These are phyloP conservation scores for Allium fistulosum DNA, from an alignment of 106 monocot species.

Conservation along the genomic window DNA sequence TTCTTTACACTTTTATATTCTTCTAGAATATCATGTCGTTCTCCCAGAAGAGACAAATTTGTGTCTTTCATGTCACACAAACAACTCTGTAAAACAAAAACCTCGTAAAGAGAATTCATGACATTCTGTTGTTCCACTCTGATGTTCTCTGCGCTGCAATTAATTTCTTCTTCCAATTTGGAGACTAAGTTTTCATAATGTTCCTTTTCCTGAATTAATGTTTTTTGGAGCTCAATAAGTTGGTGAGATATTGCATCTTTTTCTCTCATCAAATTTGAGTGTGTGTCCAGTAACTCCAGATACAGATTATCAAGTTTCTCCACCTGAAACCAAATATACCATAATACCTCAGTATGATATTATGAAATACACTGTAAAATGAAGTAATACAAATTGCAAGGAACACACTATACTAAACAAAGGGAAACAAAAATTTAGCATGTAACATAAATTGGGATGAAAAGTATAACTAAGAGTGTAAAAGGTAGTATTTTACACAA, in stretches of 20 bases:
- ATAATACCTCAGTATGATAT: too few relatives aligned
- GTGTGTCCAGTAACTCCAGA: slow-evolving; percentile 23
- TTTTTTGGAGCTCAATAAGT: slow-evolving; percentile 26
- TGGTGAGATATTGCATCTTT: slow-evolving; percentile 22
- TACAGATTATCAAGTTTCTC: slow-evolving; percentile 28
- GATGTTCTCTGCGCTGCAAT: not conserved
- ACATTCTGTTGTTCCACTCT: slow-evolving; percentile 9
- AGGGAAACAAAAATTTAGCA: too few relatives aligned
- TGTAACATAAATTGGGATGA: too few relatives aligned
- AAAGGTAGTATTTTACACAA: too few relatives aligned
- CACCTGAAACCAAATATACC: slow-evolving; percentile 11
- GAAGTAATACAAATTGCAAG: too few relatives aligned
- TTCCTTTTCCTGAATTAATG: slow-evolving; percentile 19
- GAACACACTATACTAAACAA: too few relatives aligned
- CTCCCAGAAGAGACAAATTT: slow-evolving; percentile 5
- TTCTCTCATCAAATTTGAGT: slow-evolving; percentile 23
- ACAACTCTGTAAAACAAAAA: slow-evolving; percentile 13
- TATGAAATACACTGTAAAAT: too few relatives aligned
- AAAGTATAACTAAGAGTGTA: too few relatives aligned
- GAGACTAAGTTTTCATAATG: slow-evolving; percentile 13
- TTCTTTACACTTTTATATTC: slow-evolving; percentile 5
- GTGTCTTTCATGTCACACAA: slow-evolving; percentile 13
- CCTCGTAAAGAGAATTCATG: slow-evolving; percentile 10
- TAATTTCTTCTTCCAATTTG: slow-evolving; percentile 13
- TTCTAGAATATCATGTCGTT: slow-evolving; percentile 10